A percentile compares a stretch with the other conserved stretches of the same genome.
These are phyloP conservation scores for Alternaria triticimaculans DNA, from an alignment of 2,329 filamentous ascomycete species.

Conservation along the genomic window DNA sequence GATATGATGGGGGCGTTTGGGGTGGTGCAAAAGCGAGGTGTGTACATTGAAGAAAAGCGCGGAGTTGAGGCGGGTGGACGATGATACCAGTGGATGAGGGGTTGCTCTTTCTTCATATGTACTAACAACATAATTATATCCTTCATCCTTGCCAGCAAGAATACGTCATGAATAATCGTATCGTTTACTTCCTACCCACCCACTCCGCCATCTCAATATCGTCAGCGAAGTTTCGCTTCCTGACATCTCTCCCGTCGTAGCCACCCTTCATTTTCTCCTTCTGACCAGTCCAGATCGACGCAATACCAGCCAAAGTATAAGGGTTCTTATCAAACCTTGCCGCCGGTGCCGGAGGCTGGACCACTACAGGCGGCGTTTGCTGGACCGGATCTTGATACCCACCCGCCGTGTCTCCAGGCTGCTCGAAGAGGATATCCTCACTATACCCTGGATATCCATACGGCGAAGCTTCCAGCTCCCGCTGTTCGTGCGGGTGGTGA, in stretches of 20 bases:
- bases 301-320: conserved; percentile 2
- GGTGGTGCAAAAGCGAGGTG: background rate
- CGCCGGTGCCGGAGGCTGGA: background rate
- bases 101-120: background rate
- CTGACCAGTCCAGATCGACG: conserved; percentile 2
- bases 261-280: background rate
- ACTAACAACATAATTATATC: background rate
- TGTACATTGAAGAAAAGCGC: background rate
- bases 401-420: background rate
- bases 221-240: background rate
- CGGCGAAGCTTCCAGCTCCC: background rate
- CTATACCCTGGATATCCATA: background rate
- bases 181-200: background rate
- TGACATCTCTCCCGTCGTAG: conserved; percentile 1
- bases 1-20: background rate
- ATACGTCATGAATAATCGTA: background rate
- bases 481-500: background rate
- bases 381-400: background rate
- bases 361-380: background rate
- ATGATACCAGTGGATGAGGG: background rate
- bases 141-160: background rate
- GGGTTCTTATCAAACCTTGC: conserved; percentile 3
- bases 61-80: background rate
- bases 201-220: background rate
- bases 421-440: background rate